Percentiles rank a stretch among this genome's conserved stretches.
Conservation (phyloP, 768 basidiomycete species). For the Phanerochaete carnosa region DNA sequence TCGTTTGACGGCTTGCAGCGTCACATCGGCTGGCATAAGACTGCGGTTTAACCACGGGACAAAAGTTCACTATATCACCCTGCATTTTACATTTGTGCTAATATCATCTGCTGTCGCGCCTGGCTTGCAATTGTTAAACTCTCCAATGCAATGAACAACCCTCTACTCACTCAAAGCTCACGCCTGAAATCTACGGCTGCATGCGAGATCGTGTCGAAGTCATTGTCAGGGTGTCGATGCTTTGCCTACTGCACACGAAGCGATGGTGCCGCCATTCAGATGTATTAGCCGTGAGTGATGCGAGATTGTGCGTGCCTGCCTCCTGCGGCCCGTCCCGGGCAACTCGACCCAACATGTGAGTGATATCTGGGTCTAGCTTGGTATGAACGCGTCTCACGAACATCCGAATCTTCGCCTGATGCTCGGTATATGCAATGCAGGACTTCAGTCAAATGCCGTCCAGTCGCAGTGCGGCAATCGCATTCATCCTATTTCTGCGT, state of each 20-base stretch:
- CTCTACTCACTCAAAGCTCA: conserved; percentile 4
- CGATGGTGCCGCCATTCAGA: neutral
- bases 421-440: no score
- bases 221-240: neutral
- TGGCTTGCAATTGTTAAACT: conserved; percentile 12
- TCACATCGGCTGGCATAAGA: neutral
- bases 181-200: neutral
- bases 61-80: conserved; percentile 15
- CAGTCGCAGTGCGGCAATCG: no score
- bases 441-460: no score
- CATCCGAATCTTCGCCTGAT: no score
- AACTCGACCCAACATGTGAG: no score
- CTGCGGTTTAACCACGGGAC: neutral
- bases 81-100: conserved; percentile 13
- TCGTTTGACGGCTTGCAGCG: neutral
- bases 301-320: no score
- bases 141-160: conserved; percentile 6
- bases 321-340: no score
- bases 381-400: no score
- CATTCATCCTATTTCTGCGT: no score
- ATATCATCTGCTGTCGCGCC: conserved; percentile 10
- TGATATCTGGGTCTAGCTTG: no score
- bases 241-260: neutral
- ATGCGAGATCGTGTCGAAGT: neutral
- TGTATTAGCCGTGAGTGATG: neutral